Evolutionary conservation across 2,329 filamentous ascomycete species (phyloP).

Genomic region (Alternaria longipes): DNA sequence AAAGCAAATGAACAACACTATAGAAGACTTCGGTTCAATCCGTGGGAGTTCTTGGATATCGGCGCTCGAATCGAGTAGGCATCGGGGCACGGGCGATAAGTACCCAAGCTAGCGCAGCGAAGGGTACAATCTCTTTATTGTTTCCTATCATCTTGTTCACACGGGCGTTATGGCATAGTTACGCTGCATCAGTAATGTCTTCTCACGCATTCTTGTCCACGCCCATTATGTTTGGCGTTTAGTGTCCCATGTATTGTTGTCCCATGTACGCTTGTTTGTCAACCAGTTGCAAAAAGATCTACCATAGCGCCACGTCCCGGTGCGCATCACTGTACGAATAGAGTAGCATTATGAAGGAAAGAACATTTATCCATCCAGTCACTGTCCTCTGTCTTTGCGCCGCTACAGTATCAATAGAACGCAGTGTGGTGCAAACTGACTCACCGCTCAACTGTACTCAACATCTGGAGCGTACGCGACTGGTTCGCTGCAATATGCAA

Average conservation of each 20-base stretch:
- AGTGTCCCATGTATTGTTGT: conserved; percentile 13
- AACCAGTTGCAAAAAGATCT: not conserved
- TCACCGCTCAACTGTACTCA: conserved; percentile 21
- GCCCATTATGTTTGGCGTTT: not conserved
- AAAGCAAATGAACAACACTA: not conserved
- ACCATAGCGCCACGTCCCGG: not conserved
- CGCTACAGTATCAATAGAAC: not conserved
- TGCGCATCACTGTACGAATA: conserved; percentile 13
- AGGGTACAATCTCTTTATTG: conserved; percentile 18
- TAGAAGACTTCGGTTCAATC: conserved; percentile 2
- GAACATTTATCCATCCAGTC: not conserved
- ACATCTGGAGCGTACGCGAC: conserved; percentile 12
- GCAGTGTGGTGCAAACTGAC: conserved; percentile 12
- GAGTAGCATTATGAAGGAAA: conserved; percentile 6
- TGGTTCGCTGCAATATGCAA: conserved; percentile 12
- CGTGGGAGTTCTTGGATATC: conserved; percentile 13
- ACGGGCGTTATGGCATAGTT: conserved; percentile 5
- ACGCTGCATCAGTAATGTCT: conserved; percentile 12
- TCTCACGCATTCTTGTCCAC: conserved; percentile 11
- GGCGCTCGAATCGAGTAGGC: conserved; percentile 9
- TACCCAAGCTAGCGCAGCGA: conserved; percentile 36
- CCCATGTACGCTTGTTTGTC: conserved; percentile 10
- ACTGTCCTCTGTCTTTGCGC: not conserved
- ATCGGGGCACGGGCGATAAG: conserved; percentile 15
- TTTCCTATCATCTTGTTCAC: conserved; percentile 1